phyloP scores from a whole-genome alignment of 768 basidiomycete species.

The Leccinum aurantiacum region DNA sequence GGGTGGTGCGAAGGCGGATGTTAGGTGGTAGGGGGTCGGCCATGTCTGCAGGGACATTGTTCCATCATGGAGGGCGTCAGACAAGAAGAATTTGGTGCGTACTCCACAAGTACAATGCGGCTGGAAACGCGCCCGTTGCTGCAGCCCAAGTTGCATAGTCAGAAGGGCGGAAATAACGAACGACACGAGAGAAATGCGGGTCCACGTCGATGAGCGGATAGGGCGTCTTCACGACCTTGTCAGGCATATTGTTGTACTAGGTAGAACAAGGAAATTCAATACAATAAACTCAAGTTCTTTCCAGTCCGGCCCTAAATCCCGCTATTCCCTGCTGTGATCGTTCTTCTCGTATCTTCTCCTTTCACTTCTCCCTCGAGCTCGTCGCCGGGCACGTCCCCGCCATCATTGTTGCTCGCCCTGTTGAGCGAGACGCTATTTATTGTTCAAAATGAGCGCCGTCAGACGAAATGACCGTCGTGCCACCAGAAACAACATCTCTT shows the following conservation, averaged over 20 bases:
- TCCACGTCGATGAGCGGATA: constrained; percentile 94
- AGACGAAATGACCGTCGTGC: constrained; percentile 45
- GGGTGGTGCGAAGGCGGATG: constrained; percentile 38
- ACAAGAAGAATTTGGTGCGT: constrained; percentile 26
- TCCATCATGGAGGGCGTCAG: constrained; percentile 8
- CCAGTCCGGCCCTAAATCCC: constrained; percentile 33
- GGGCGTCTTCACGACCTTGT: constrained; percentile 57
- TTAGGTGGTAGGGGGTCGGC: constrained; percentile 43
- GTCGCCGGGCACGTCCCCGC: constrained; percentile 6
- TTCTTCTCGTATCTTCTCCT: constrained; percentile 25
- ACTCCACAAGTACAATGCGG: constrained; percentile 83
- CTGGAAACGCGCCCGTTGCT: constrained; percentile 78
- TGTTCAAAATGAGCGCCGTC: constrained; percentile 53
- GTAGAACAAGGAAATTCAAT: constrained; percentile 6
- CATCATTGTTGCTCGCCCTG: constrained; percentile 1
- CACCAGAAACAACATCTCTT: constrained; percentile 39
- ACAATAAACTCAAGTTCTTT: constrained; percentile 11
- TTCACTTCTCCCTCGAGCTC: constrained; percentile 12
- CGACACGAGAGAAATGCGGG: constrained; percentile 83
- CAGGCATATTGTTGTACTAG: constrained; percentile 28
- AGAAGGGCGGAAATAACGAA: constrained; percentile 83
- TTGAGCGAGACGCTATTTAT: constrained; percentile 14
- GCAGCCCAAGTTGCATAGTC: constrained; percentile 88
- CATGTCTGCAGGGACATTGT: constrained; percentile 37
- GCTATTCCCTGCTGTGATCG: constrained; percentile 20